Evolutionary conservation across 2,329 filamentous ascomycete species (phyloP).

Genomic region (Phyllosticta capitalensis): DNA sequence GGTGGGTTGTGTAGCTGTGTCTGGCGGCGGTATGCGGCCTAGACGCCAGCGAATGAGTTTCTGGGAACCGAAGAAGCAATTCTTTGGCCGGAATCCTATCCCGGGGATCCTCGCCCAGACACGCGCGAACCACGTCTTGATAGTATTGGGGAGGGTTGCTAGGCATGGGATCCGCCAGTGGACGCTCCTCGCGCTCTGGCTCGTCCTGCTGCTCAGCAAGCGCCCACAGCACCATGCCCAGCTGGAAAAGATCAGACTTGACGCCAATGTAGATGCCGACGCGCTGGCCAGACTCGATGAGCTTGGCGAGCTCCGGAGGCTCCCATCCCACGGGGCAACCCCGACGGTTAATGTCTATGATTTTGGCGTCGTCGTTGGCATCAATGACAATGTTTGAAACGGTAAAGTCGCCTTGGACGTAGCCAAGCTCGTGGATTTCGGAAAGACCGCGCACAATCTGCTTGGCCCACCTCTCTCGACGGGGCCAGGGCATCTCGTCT

Average conservation of each 20-base stretch:
- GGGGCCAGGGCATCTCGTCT: constrained; percentile 52
- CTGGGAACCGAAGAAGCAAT: constrained; percentile 43
- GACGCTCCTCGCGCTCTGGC: constrained; percentile 68
- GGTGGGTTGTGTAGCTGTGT: constrained; percentile 31
- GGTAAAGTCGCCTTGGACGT: constrained; percentile 96
- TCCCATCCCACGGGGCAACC: constrained; percentile 99
- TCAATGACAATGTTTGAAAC: constrained; percentile 96
- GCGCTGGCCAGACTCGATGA: constrained; percentile 80
- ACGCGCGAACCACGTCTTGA: constrained; percentile 62
- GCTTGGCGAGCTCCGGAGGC: constrained; percentile 75
- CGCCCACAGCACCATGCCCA: constrained; percentile 96
- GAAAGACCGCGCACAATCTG: constrained; percentile 85
- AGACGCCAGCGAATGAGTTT: constrained; percentile 13
- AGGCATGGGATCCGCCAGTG: constrained; percentile 50
- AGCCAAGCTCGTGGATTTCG: constrained; percentile 90
- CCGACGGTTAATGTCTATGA: constrained; percentile 95
- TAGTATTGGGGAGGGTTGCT: constrained; percentile 65
- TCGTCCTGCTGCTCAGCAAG: constrained; percentile 82
- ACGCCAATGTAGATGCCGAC: constrained; percentile 97
- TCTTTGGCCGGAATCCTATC: constrained; percentile 62
- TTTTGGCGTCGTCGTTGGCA: constrained; percentile 72
- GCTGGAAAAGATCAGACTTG: constrained; percentile 91
- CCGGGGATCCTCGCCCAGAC: constrained; percentile 65
- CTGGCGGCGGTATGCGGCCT: constrained; percentile 16
- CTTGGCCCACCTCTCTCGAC: constrained; percentile 76